Conservation (phyloP, 202 grass and related monocot species). For the Sporobolus alterniflorus region DNA sequence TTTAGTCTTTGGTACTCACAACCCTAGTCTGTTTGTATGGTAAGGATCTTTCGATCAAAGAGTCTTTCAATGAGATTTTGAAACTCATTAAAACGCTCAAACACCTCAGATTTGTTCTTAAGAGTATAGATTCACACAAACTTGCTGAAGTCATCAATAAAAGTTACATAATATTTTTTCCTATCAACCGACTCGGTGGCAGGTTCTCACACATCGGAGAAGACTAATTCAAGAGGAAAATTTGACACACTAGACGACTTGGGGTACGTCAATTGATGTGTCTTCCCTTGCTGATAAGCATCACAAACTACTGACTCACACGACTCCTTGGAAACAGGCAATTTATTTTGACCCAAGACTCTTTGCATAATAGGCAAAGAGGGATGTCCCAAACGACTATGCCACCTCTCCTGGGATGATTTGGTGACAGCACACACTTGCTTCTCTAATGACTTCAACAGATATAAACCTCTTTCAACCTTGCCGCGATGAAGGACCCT, state of each 20-base stretch:
- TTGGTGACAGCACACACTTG: too few relatives aligned
- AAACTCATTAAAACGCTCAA: background rate
- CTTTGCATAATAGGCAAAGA: background rate
- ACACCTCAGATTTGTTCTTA: background rate
- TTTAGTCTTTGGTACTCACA: background rate
- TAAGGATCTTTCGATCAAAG: background rate
- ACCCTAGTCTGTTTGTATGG: background rate
- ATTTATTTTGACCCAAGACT: background rate
- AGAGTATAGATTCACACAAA: background rate
- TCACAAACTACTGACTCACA: too few relatives aligned
- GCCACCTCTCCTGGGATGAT: too few relatives aligned
- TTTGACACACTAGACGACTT: background rate
- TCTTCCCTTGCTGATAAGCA: background rate
- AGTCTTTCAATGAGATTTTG: background rate
- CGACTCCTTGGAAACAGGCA: background rate
- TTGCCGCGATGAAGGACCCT: too few relatives aligned
- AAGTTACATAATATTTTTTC: background rate
- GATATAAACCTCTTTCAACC: too few relatives aligned
- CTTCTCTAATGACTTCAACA: too few relatives aligned
- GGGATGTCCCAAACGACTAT: too few relatives aligned
- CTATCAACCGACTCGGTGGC: background rate
- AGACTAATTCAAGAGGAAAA: background rate
- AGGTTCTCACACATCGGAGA: background rate
- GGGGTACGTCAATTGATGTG: background rate
- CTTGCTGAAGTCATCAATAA: background rate